Evolutionary conservation across 2,329 filamentous ascomycete genomes (phyloP).

Genomic region (Colletotrichum cereale): DNA sequence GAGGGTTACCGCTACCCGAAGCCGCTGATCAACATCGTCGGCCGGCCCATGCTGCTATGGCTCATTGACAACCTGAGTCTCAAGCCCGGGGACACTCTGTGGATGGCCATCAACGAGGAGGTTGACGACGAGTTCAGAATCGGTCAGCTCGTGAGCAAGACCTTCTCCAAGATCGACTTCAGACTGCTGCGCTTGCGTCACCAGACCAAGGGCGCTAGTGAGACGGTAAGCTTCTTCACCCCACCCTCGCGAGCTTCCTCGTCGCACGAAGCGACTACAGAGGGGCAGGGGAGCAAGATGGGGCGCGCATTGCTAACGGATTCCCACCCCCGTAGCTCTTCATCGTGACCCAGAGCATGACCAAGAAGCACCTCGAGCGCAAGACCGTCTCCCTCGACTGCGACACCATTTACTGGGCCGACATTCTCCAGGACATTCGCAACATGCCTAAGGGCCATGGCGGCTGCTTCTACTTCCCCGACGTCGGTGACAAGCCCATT

Average conservation of each 20-base stretch:
- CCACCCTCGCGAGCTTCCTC: background rate
- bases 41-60: slow-evolving; percentile 48
- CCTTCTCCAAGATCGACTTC: slow-evolving; percentile 45
- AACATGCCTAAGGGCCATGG: slow-evolving; percentile 45
- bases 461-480: slow-evolving; percentile 46
- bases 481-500: slow-evolving; percentile 47
- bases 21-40: slow-evolving; percentile 50
- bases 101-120: slow-evolving; percentile 48
- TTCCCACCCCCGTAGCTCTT: slow-evolving; percentile 42
- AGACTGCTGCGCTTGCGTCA: slow-evolving; percentile 44
- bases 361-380: slow-evolving; percentile 45
- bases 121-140: slow-evolving; percentile 47
- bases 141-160: slow-evolving; percentile 46
- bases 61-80: slow-evolving; percentile 47
- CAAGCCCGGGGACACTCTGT: slow-evolving; percentile 45
- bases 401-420: slow-evolving; percentile 51
- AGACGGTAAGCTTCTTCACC: slow-evolving; percentile 43
- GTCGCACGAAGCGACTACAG: slow-evolving; percentile 3
- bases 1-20: slow-evolving; percentile 49
- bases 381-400: slow-evolving; percentile 49
- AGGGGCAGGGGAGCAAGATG: background rate
- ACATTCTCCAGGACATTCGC: slow-evolving; percentile 46
- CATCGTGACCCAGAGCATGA: slow-evolving; percentile 48
- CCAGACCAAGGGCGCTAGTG: slow-evolving; percentile 48
- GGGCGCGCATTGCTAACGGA: slow-evolving; percentile 15